Conservation (phyloP, 129 eudicot species). For the Flaveria brownii region DNA sequence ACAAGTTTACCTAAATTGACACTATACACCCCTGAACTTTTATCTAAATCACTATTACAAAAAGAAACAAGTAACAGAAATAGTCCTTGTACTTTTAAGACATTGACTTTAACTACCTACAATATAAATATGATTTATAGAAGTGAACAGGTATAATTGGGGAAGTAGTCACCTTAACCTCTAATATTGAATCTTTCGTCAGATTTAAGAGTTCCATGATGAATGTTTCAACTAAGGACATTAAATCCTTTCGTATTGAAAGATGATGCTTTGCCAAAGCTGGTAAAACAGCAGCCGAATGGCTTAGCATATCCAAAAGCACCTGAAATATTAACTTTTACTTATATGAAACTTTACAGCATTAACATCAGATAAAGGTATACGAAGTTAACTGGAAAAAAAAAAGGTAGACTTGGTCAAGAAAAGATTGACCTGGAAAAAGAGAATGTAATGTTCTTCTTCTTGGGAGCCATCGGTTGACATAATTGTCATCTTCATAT, state of each 20-base stretch:
- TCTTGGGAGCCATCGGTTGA: slow-evolving; percentile 86
- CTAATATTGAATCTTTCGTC: slow-evolving; percentile 63
- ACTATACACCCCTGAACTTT: too few relatives aligned
- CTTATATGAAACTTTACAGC: slow-evolving; percentile 7
- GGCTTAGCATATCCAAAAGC: slow-evolving; percentile 71
- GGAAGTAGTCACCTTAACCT: slow-evolving; percentile 56
- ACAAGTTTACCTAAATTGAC: too few relatives aligned
- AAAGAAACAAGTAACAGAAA: too few relatives aligned
- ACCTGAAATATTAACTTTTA: slow-evolving; percentile 48
- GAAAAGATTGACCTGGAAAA: slow-evolving; percentile 56
- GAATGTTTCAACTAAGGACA: slow-evolving; percentile 45
- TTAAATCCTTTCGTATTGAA: slow-evolving; percentile 46
- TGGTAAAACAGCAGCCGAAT: slow-evolving; percentile 60
- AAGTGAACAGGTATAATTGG: slow-evolving; percentile 12
- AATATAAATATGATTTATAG: slow-evolving; percentile 5
- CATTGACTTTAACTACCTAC: too few relatives aligned
- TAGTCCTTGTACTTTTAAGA: too few relatives aligned
- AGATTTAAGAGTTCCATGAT: slow-evolving; percentile 58
- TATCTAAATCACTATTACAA: too few relatives aligned
- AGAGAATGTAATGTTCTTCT: slow-evolving; percentile 65
- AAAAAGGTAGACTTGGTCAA: neutral
- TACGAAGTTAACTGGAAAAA: neutral
- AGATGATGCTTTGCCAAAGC: slow-evolving; percentile 59
- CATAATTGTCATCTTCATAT: slow-evolving; percentile 87
- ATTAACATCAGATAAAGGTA: slow-evolving; percentile 4